Conservation (phyloP, 2,329 filamentous ascomycete species). For the Apiospora hydei region DNA sequence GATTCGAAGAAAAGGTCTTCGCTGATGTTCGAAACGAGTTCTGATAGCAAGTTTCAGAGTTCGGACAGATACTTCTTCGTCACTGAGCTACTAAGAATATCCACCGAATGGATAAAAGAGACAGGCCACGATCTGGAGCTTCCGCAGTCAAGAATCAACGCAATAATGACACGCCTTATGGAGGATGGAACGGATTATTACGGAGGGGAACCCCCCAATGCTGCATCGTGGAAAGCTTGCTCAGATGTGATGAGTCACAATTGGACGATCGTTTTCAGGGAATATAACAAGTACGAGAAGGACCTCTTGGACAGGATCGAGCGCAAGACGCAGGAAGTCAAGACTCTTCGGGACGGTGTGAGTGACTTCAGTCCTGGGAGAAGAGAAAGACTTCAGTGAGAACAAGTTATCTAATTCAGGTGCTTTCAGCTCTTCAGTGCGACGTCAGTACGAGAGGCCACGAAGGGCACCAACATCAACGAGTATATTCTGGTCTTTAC, state of each 20-base stretch:
- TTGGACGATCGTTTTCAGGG: neutral
- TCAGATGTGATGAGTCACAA: neutral
- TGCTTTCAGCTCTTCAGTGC: neutral
- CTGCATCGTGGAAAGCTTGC: neutral
- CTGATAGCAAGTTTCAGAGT: neutral
- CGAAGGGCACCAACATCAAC: neutral
- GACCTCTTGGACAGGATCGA: neutral
- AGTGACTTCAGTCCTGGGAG: neutral
- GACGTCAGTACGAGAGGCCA: neutral
- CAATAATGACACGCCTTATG: too few relatives aligned
- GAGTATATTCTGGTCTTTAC: neutral
- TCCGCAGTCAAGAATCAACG: too few relatives aligned
- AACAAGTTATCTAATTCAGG: neutral
- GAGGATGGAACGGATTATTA: too few relatives aligned
- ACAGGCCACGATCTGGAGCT: neutral
- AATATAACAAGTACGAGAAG: neutral
- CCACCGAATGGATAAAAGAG: neutral
- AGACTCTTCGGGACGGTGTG: conserved; percentile 1
- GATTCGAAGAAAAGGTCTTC: neutral
- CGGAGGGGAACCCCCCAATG: neutral
- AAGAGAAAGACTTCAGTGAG: too few relatives aligned
- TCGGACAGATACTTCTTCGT: neutral
- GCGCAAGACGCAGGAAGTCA: neutral
- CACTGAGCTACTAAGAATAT: neutral
- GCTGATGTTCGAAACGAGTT: neutral